Conservation (phyloP, 306 rosid species). For the Ochetophila trinervis region DNA sequence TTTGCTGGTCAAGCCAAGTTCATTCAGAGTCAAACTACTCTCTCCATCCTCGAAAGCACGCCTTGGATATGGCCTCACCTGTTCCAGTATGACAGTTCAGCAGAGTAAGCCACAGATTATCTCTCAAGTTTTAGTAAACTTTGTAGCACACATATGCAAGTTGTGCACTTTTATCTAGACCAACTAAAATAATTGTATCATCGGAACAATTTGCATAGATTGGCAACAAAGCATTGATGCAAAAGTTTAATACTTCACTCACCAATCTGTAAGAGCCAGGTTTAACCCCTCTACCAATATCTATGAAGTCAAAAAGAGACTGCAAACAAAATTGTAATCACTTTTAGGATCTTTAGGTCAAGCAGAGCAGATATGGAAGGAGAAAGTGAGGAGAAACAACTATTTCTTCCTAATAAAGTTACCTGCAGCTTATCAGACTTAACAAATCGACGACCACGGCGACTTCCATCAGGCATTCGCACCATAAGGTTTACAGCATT, state of each 20-base stretch:
- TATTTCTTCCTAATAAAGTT: constrained; percentile 1
- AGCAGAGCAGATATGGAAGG: constrained; percentile 17
- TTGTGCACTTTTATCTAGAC: background rate
- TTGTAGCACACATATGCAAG: constrained; percentile 5
- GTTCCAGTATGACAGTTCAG: constrained; percentile 20
- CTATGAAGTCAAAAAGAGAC: constrained; percentile 85
- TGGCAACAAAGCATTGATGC: background rate
- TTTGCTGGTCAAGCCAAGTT: constrained; percentile 79
- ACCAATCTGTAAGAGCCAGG: constrained; percentile 92
- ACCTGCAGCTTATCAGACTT: constrained; percentile 88
- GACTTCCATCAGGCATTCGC: constrained; percentile 95
- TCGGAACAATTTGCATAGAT: background rate
- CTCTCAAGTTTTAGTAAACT: background rate
- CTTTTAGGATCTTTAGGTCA: constrained; percentile 5
- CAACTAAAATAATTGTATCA: background rate
- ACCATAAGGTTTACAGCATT: constrained; percentile 75
- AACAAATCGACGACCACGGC: constrained; percentile 87
- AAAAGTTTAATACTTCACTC: constrained; percentile 27
- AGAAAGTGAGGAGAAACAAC: constrained; percentile 6
- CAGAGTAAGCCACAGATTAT: background rate
- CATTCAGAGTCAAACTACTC: constrained; percentile 53
- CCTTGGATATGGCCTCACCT: constrained; percentile 97
- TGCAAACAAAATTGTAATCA: constrained; percentile 37
- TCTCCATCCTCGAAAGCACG: constrained; percentile 73
- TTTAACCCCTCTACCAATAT: constrained; percentile 68